These are phyloP conservation scores for Metschnikowia peoriensis DNA, from an alignment of 805 yeast genomes.

Conservation along the genomic window DNA sequence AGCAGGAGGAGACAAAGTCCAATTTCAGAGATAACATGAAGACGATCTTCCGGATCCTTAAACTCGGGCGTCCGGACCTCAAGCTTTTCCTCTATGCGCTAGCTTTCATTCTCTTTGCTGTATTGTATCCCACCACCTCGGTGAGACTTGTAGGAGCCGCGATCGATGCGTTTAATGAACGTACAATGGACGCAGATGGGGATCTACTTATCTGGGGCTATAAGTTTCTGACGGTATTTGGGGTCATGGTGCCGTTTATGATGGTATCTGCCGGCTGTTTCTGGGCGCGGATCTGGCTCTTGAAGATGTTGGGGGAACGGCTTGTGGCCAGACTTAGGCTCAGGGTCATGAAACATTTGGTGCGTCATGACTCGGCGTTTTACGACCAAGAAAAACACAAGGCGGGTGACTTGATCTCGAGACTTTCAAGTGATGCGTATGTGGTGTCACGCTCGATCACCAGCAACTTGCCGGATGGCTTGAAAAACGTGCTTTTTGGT, in stretches of 20 bases:
- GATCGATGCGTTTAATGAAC: slow-evolving; percentile 40
- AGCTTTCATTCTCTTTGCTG: slow-evolving; percentile 43
- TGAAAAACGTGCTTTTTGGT: slow-evolving; percentile 43
- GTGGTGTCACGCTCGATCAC: slow-evolving; percentile 46
- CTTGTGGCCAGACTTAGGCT: slow-evolving; percentile 43
- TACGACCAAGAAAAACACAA: slow-evolving; percentile 44
- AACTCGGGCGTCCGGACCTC: slow-evolving; percentile 40
- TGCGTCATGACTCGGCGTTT: slow-evolving; percentile 42
- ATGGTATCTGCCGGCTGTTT: slow-evolving; percentile 41
- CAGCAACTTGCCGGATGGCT: slow-evolving; percentile 44
- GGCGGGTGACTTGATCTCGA: slow-evolving; percentile 45
- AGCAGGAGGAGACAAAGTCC: slow-evolving; percentile 23
- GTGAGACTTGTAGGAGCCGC: slow-evolving; percentile 44
- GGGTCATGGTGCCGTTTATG: slow-evolving; percentile 45
- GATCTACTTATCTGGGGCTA: slow-evolving; percentile 44
- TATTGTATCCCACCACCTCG: slow-evolving; percentile 42
- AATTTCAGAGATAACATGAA: slow-evolving; percentile 33
- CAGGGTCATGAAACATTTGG: slow-evolving; percentile 40
- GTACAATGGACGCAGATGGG: slow-evolving; percentile 36
- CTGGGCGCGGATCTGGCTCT: slow-evolving; percentile 47
- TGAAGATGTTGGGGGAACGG: slow-evolving; percentile 40
- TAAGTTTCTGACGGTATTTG: slow-evolving; percentile 40
- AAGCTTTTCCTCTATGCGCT: slow-evolving; percentile 38
- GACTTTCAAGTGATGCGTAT: slow-evolving; percentile 46
- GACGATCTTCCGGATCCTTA: slow-evolving; percentile 38